Base-by-base conservation (phyloP, 352 stramenopile genomes). In the Lagenidium giganteum region DNA sequence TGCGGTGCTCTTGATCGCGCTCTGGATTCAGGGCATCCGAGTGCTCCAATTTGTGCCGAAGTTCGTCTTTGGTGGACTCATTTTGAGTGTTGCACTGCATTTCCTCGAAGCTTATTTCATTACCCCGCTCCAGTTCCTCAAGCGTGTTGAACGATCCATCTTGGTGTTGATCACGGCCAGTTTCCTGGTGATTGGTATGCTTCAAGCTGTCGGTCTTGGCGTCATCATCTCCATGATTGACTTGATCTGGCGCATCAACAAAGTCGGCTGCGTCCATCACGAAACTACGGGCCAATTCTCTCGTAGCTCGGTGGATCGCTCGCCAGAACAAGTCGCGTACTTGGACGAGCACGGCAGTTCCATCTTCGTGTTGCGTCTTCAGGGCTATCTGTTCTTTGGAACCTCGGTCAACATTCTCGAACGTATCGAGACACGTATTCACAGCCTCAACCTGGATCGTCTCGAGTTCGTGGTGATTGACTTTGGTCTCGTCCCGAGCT, bases 321-420 rank as follows among this genome's bases (percentile, higher is more conserved):
- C 74, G 3, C 56, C 64, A 1, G 77, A 87, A 31, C 70, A 89
- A 34, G 57, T 61, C 1, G 62, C 61, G 13, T 87, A 66, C 41
- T 35, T 87, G 4, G 73, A 85, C 23, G 22, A 39, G 3, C 47
- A 85, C 30, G 75, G 76, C 16, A 69, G 60, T 13, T 51, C 77
- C 18, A 82, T 87, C 20, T 92, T 87, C 30, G 64, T 88, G 17
- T 42, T 92, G 37, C 76, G 76, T 34, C 41, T 92, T 1, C 76
- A 92, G 54, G 80, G 80, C 7, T 88, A 89, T 25, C 51, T 92
- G 4, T 92, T 87, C 58, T 92, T 92, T 43, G 80, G 76, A 6
- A 92, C 78, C 7, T 87, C 76, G 7, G 79, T 89, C 6, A 84
- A 84, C 20, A 79, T 92, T 26, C 37, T 89, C 3, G 70, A 87